Percentiles rank a stretch among this genome's conserved stretches.
These are phyloP conservation scores for Balansia obtecta DNA, from an alignment of 2,329 filamentous ascomycete genomes.

Conservation along the genomic window DNA sequence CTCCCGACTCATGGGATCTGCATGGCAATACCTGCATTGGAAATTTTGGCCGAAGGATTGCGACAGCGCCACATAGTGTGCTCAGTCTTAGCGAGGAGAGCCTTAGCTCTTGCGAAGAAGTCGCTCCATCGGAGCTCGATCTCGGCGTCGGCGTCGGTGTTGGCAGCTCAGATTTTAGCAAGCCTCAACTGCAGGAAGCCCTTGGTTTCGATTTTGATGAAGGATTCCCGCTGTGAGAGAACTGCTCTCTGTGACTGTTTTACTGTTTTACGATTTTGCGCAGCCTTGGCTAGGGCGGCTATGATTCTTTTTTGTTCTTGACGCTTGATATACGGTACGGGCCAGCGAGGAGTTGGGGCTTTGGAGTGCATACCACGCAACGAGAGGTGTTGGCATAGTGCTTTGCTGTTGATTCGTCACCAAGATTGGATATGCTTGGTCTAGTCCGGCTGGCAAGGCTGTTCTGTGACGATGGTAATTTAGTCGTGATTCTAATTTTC, in stretches of 20 bases:
- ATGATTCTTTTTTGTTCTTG: not conserved
- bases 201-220: conserved; percentile 2
- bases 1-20: conserved; percentile 45
- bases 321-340: not conserved
- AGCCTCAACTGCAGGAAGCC: conserved; percentile 11
- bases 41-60: conserved; percentile 28
- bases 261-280: not conserved
- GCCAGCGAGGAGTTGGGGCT: not conserved
- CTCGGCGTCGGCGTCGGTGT: conserved; percentile 30
- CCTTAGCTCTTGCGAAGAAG: conserved; percentile 42
- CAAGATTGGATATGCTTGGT: not conserved
- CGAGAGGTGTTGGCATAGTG: not conserved
- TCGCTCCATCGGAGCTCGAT: conserved; percentile 32
- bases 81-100: conserved; percentile 46
- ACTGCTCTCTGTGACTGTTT: not conserved
- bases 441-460: too few species aligned
- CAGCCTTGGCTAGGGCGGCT: not conserved
- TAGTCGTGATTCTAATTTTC: too few species aligned
- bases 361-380: not conserved
- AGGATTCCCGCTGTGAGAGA: not conserved
- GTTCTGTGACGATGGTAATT: too few species aligned
- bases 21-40: conserved; percentile 34
- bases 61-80: conserved; percentile 37
- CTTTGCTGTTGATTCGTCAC: not conserved
- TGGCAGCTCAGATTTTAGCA: conserved; percentile 21